A percentile compares a stretch with the other conserved stretches of the same genome.
These are phyloP conservation scores for Colletotrichum orbiculare DNA, from an alignment of 2,329 filamentous ascomycete genomes.

Conservation along the genomic window DNA sequence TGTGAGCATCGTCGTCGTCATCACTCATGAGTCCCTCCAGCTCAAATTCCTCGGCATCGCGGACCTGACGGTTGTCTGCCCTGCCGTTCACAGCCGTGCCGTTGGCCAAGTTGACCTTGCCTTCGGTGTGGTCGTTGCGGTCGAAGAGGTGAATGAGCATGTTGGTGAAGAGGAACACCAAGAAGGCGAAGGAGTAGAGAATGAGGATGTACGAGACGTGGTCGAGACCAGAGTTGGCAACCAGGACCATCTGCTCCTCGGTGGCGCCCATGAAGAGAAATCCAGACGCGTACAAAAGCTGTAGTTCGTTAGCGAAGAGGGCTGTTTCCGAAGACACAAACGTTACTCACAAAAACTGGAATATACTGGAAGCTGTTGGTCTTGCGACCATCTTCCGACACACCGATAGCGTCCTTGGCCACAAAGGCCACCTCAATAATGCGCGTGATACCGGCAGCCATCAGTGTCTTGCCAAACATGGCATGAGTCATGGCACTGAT, in stretches of 20 bases:
- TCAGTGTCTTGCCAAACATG: conserved; percentile 94
- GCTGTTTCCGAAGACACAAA: not conserved
- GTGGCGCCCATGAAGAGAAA: conserved; percentile 98
- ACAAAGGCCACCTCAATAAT: conserved; percentile 95
- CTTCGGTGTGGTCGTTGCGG: conserved; percentile 57
- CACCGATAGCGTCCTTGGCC: conserved; percentile 74
- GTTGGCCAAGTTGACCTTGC: conserved; percentile 51
- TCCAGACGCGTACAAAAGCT: conserved; percentile 91
- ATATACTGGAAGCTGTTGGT: conserved; percentile 71
- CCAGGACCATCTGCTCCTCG: conserved; percentile 91
- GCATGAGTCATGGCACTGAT: conserved; percentile 89
- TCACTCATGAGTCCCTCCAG: conserved; percentile 85
- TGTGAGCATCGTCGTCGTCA: conserved; percentile 72
- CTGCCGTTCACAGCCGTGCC: conserved; percentile 49
- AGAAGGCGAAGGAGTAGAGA: conserved; percentile 87
- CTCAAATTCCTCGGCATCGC: conserved; percentile 88
- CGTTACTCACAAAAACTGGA: conserved; percentile 64
- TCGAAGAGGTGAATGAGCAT: conserved; percentile 89
- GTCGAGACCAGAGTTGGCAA: conserved; percentile 79
- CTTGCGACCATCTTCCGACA: conserved; percentile 75
- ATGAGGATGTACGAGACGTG: conserved; percentile 94
- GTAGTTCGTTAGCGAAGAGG: conserved; percentile 38
- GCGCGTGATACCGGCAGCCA: conserved; percentile 85
- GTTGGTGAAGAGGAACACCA: conserved; percentile 91
- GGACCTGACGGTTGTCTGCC: conserved; percentile 66